Evolutionary conservation across 2,329 filamentous ascomycete genomes (phyloP), one percentile per base, ranked within the genome.

Genomic region (Colletotrichum aenigma): DNA sequence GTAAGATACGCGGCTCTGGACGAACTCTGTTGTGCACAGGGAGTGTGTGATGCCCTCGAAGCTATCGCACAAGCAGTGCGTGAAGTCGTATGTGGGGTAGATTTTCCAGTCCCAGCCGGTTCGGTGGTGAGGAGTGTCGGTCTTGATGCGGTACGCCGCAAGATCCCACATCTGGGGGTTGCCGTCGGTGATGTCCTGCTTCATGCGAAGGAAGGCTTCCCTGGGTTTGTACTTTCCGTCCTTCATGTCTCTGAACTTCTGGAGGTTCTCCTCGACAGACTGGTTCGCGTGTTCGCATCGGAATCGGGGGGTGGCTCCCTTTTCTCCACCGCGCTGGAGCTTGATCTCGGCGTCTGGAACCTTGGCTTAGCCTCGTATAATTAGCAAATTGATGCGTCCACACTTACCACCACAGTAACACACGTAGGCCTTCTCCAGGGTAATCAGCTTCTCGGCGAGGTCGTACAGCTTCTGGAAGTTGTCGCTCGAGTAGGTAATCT

Each of bases 151-250:
- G 85, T 98, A 98, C 18, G 96, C 96, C 3, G 95, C 94, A 70
- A 98, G 86, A 88, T 98, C 96, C 96, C 96, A 98, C 94, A 98
- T 96, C 85, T 98, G 95, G 8, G 96, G 96, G 83, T 98, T 98
- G 34, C 94, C 93, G 80, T 94, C 93, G 66, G 91, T 91, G 77
- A 95, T 95, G 78, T 95, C 91, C 88, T 98, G 95, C 88, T 98
- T 98, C 96, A 98, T 98, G 76, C 96, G 93, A 69, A 98, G 87
- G 80, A 95, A 94, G 3, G 95, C 96, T 83, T 95, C 93, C 80
- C 93, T 92, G 1, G 95, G 93, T 83, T 94, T 93, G 86, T 98
- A 98, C 85, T 96, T 95, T 24, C 96, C 96, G 81, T 97, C 95
- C 67, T 93, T 90, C 96, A 98, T 98, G 60, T 92, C 95, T 77